Base-by-base conservation (phyloP, 768 basidiomycete genomes). In the Kondoa subrosea region DNA sequence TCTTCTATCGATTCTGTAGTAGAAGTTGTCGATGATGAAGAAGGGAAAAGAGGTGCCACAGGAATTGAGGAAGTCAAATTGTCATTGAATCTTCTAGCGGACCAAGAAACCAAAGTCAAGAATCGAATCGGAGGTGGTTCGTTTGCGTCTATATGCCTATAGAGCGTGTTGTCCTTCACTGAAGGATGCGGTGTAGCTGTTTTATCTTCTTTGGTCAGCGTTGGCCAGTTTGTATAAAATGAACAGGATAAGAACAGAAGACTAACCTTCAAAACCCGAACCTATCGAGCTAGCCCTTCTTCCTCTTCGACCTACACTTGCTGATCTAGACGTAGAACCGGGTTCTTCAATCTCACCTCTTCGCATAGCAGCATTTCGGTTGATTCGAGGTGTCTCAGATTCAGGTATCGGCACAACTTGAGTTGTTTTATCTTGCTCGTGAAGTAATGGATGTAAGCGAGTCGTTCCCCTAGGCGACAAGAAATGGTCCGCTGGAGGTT, bases 141-240 rank as follows among this genome's bases (percentile, higher is more conserved):
- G 16, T 17, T 32, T 3, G 33, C 29, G 30, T 63, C 61, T 27
- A 63, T 63, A 32, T 63, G 61, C 17, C 61, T 27, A 32, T 63
- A 63, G 8, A 63, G 61, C 27, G 61, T 63, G 29, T n/a, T 27
- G 30, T 63, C 61, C 16, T 3, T 12, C 17, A 63, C 3, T 27
- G 61, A 63, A 16, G 61, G 61, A 32, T 63, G 61, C 3, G 61
- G 61, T 33, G 61, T 63, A 33, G 61, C 61, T 63, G 14, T 27
- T 14, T 59, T 27, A 59, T 31, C 58, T 59, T 14, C 12, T 59
- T 59, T 14, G 25, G 14, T 59, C 30, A 59, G 8, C 12, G 14
- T 25, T 59, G 14, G 58, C 21, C 25, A 56, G 15, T 15, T 15
- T 56, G 56, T 31, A 59, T 31, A 4, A 31, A 59, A 31, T 4